A percentile compares a stretch with the other conserved stretches of the same genome.
Evolutionary conservation across 2,329 filamentous ascomycete species (phyloP).

Genomic region (Trichophyton schoenleinii): DNA sequence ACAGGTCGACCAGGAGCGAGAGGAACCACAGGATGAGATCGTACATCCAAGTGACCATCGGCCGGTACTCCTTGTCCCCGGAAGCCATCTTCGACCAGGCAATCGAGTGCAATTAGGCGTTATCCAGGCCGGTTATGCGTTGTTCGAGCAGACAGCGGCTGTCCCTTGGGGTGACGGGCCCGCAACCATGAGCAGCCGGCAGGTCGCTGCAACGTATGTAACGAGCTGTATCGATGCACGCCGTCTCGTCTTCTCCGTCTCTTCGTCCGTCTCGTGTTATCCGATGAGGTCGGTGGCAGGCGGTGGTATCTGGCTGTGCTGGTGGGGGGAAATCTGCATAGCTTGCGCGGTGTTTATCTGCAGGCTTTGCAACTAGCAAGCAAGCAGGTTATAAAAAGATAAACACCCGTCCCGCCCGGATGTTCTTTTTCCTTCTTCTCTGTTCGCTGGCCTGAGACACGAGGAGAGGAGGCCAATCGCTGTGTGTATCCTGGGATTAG

Average conservation of each 20-base stretch:
- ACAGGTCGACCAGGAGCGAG: slow-evolving; percentile 72
- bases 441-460: not conserved
- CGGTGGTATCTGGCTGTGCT: not conserved
- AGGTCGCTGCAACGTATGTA: no score
- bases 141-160: not conserved
- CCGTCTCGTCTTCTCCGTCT: not conserved
- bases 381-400: no score
- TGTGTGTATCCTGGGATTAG: not conserved
- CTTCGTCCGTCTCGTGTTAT: not conserved
- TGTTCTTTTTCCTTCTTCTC: not conserved
- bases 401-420: not conserved
- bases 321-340: not conserved
- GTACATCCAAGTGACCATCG: slow-evolving; percentile 39
- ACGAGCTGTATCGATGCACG: no score
- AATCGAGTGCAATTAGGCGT: not conserved
- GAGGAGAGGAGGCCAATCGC: not conserved
- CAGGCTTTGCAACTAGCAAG: no score
- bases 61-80: slow-evolving; percentile 21
- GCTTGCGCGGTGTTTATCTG: not conserved
- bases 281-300: not conserved
- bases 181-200: not conserved
- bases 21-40: slow-evolving; percentile 40
- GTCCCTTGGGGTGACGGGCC: not conserved
- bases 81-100: not conserved
- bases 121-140: not conserved